Conservation (phyloP, 2,329 filamentous ascomycete species). For the Aspergillus piperis region DNA sequence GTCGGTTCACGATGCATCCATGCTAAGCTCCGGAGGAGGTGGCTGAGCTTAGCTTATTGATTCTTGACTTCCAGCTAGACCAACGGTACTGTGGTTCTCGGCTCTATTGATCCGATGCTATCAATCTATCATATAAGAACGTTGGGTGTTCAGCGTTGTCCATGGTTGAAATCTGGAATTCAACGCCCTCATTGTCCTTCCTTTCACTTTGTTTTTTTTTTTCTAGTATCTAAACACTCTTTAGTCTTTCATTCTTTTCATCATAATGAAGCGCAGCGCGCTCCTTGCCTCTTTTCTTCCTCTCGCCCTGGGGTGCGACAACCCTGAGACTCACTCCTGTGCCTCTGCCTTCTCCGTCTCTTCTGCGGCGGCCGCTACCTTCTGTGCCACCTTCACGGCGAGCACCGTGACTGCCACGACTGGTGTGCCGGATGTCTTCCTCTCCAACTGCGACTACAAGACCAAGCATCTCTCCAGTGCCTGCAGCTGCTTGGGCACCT, state of each 20-base stretch:
- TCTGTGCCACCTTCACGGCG: slow-evolving; percentile 29
- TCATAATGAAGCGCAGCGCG: slow-evolving; percentile 28
- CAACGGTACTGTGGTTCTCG: no score
- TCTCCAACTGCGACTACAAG: slow-evolving; percentile 24
- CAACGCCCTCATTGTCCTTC: neutral
- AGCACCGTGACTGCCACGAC: slow-evolving; percentile 25
- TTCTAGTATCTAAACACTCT: slow-evolving; percentile 3
- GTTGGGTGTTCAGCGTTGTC: neutral
- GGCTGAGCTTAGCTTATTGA: neutral
- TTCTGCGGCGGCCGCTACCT: slow-evolving; percentile 22
- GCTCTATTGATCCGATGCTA: no score
- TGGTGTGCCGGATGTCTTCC: slow-evolving; percentile 20
- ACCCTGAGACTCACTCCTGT: slow-evolving; percentile 24
- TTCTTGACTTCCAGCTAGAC: neutral
- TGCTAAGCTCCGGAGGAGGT: slow-evolving; percentile 3
- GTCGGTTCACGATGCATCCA: neutral
- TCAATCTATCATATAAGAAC: neutral
- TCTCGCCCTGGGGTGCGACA: slow-evolving; percentile 25
- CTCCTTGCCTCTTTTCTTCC: slow-evolving; percentile 26
- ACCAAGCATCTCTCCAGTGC: slow-evolving; percentile 27
- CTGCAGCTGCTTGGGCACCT: slow-evolving; percentile 28
- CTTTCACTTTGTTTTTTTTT: neutral
- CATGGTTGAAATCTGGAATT: neutral
- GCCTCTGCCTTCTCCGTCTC: slow-evolving; percentile 27
- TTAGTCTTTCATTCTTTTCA: slow-evolving; percentile 16